Percentiles rank a stretch among this genome's conserved stretches.
Conservation (phyloP, 139 green algal genomes). For the Volvox africanus region DNA sequence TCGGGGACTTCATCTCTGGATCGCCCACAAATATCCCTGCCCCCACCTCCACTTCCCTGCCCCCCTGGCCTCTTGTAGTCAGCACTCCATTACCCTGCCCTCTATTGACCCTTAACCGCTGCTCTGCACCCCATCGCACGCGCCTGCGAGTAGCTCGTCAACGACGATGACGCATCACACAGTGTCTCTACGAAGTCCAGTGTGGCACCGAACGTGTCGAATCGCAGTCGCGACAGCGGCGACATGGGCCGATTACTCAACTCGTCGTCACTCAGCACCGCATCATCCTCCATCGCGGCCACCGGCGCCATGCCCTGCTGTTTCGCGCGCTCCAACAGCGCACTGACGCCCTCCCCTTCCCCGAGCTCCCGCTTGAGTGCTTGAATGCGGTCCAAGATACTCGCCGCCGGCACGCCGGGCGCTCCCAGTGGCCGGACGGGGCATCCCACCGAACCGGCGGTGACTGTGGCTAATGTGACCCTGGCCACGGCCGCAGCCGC, state of each 20-base stretch:
- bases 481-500: too few relatives aligned
- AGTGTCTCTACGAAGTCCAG: constrained; percentile 97
- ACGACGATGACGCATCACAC: constrained; percentile 83
- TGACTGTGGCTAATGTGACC: too few relatives aligned
- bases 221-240: constrained; percentile 69
- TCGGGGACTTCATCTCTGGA: too few relatives aligned
- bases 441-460: too few relatives aligned
- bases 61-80: too few relatives aligned
- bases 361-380: constrained; percentile 68
- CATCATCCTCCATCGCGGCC: constrained; percentile 34
- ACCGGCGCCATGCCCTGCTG: not conserved
- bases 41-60: too few relatives aligned
- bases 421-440: too few relatives aligned
- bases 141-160: constrained; percentile 80
- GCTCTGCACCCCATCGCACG: too few relatives aligned
- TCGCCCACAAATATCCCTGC: too few relatives aligned
- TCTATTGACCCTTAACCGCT: too few relatives aligned
- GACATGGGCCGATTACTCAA: constrained; percentile 62
- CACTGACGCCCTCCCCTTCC: constrained; percentile 75
- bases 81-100: too few relatives aligned
- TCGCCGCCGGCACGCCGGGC: not conserved
- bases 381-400: constrained; percentile 13
- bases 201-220: constrained; percentile 91
- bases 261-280: constrained; percentile 54
- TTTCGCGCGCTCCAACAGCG: constrained; percentile 58